Conservation (phyloP, 148 eudicot species). For the Chenopodium suecicum region DNA sequence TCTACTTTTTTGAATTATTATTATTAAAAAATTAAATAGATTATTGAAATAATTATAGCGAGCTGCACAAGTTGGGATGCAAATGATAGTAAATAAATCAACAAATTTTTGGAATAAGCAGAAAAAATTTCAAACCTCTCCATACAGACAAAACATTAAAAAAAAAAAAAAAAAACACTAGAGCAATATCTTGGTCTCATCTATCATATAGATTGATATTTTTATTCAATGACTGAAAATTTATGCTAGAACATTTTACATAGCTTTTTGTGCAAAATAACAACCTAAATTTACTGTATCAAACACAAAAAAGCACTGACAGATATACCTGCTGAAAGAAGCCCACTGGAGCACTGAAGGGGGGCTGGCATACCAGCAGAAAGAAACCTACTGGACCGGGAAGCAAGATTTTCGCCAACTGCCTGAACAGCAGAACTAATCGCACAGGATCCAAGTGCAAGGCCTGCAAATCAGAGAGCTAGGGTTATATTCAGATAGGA, state of each 20-base stretch:
- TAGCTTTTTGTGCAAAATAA: not conserved
- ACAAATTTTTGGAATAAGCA: too few relatives aligned
- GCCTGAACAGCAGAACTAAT: not conserved
- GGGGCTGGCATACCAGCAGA: not conserved
- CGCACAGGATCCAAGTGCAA: not conserved
- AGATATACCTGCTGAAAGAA: conserved; percentile 8
- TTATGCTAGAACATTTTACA: too few relatives aligned
- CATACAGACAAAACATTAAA: too few relatives aligned
- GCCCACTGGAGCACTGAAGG: not conserved
- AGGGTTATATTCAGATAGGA: not conserved
- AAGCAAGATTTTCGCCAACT: not conserved
- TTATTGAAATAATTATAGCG: too few relatives aligned
- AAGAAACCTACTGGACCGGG: not conserved
- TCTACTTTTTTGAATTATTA: too few relatives aligned
- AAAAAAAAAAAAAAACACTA: too few relatives aligned
- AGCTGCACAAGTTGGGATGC: too few relatives aligned
- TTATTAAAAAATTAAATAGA: too few relatives aligned
- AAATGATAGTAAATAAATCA: too few relatives aligned
- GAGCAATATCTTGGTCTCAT: not conserved
- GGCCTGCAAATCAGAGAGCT: not conserved
- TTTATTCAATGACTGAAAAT: too few relatives aligned
- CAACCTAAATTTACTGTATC: not conserved
- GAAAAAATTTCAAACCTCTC: too few relatives aligned
- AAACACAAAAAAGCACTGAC: not conserved
- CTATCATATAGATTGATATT: not conserved